These are phyloP conservation scores for Aspergillus phoenicis DNA, from an alignment of 2,329 filamentous ascomycete species.

Conservation along the genomic window DNA sequence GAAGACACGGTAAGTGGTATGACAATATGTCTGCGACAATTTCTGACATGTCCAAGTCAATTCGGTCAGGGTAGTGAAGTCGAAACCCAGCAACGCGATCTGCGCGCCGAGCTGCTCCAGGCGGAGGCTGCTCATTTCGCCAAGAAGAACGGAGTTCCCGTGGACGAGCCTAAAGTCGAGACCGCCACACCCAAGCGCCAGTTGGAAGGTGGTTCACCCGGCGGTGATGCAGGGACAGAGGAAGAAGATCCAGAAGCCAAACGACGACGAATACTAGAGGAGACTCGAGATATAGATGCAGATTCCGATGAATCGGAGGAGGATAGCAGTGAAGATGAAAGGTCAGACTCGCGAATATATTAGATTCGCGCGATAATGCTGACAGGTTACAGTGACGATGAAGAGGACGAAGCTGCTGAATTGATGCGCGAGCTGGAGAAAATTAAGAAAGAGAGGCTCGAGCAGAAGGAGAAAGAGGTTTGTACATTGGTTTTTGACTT, in stretches of 20 bases:
- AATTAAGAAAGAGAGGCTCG: slow-evolving; percentile 83
- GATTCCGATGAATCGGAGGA: slow-evolving; percentile 67
- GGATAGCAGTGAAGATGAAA: slow-evolving; percentile 64
- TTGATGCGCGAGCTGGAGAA: slow-evolving; percentile 91
- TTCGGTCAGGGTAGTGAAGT: slow-evolving; percentile 86
- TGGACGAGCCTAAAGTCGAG: slow-evolving; percentile 46
- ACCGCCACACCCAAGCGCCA: slow-evolving; percentile 64
- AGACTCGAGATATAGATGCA: slow-evolving; percentile 84
- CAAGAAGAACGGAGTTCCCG: slow-evolving; percentile 71
- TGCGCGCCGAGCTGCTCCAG: slow-evolving; percentile 84
- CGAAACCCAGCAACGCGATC: slow-evolving; percentile 71
- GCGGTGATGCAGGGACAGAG: slow-evolving; percentile 39
- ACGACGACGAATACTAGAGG: slow-evolving; percentile 81
- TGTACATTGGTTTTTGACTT: slow-evolving; percentile 8
- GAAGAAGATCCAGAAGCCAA: slow-evolving; percentile 79
- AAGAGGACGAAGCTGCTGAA: slow-evolving; percentile 83
- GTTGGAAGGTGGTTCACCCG: slow-evolving; percentile 55
- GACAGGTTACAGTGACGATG: slow-evolving; percentile 60
- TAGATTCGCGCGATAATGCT: slow-evolving; percentile 8
- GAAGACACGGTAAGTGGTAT: slow-evolving; percentile 69
- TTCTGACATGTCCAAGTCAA: slow-evolving; percentile 55
- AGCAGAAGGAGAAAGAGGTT: slow-evolving; percentile 75
- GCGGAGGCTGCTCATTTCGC: slow-evolving; percentile 86
- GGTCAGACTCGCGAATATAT: slow-evolving; percentile 34
- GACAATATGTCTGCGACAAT: not conserved